Conservation (phyloP, 306 rosid genomes). For the Carpinus fangiana region DNA sequence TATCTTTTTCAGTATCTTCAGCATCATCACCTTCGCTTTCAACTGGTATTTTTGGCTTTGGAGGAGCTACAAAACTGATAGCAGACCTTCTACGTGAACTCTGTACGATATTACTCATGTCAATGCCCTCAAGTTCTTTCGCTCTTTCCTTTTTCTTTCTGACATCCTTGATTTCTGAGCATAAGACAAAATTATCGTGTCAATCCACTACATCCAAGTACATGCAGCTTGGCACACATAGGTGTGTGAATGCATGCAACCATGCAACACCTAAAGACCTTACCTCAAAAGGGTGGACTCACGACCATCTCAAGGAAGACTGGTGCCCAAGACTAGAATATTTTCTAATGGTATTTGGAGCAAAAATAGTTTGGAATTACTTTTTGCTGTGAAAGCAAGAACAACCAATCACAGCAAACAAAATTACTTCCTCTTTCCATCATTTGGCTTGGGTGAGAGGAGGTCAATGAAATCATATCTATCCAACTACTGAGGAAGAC, state of each 20-base stretch:
- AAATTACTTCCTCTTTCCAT: constrained; percentile 21
- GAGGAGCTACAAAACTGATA: constrained; percentile 61
- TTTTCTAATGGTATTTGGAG: not conserved
- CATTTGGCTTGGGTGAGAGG: constrained; percentile 1
- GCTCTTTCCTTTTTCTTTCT: constrained; percentile 84
- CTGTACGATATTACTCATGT: constrained; percentile 77
- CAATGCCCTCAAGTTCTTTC: constrained; percentile 96
- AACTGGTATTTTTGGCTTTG: constrained; percentile 66
- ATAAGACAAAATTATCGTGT: constrained; percentile 20
- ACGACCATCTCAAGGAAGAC: not conserved
- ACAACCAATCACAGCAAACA: constrained; percentile 3
- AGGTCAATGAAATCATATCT: not conserved
- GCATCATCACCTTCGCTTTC: constrained; percentile 54
- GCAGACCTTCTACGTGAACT: constrained; percentile 89
- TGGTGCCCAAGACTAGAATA: not conserved
- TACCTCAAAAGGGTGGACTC: constrained; percentile 9
- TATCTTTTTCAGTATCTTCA: constrained; percentile 45
- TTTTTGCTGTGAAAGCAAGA: not conserved
- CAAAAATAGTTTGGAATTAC: not conserved
- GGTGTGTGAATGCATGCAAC: constrained; percentile 4
- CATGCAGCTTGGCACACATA: constrained; percentile 7
- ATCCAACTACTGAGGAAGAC: not conserved
- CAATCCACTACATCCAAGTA: constrained; percentile 9
- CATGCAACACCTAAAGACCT: constrained; percentile 13
- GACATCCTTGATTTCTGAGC: constrained; percentile 78